A percentile compares a stretch with the other conserved stretches of the same genome.
Conservation (phyloP, 306 rosid genomes). For the Begonia fuchsioides region DNA sequence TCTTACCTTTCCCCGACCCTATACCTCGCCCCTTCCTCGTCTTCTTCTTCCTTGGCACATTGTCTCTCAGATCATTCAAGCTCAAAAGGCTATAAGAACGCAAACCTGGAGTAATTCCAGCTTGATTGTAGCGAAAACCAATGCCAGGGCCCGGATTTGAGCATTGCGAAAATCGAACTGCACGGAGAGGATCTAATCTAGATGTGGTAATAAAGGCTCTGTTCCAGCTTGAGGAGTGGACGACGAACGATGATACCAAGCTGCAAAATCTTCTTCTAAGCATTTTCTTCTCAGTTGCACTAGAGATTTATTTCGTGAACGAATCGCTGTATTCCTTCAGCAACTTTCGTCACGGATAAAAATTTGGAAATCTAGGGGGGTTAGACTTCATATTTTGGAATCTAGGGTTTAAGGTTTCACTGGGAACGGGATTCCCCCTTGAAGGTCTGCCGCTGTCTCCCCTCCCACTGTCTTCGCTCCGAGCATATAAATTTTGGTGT, state of each 20-base stretch:
- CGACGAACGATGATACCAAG: slow-evolving; percentile 17
- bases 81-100: slow-evolving; percentile 80
- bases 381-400: no score
- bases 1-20: slow-evolving; percentile 95
- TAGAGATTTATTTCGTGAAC: neutral
- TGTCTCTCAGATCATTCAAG: slow-evolving; percentile 74
- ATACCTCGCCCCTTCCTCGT: slow-evolving; percentile 94
- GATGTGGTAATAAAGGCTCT: slow-evolving; percentile 7
- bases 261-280: slow-evolving; percentile 20
- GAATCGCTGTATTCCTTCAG: neutral
- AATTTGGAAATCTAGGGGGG: no score
- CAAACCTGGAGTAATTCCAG: slow-evolving; percentile 19
- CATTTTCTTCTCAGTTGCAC: slow-evolving; percentile 10
- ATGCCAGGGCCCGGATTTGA: slow-evolving; percentile 6
- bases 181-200: slow-evolving; percentile 4
- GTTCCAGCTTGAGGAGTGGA: slow-evolving; percentile 1
- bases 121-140: neutral
- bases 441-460: no score
- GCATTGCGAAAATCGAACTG: neutral
- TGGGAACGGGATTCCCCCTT: no score
- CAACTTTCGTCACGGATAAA: no score
- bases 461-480: no score
- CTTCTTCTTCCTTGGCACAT: slow-evolving; percentile 76
- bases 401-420: no score
- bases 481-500: no score